Base-by-base conservation (phyloP, 371 early-diverging fungal genomes). In the Apophysomyces elegans region DNA sequence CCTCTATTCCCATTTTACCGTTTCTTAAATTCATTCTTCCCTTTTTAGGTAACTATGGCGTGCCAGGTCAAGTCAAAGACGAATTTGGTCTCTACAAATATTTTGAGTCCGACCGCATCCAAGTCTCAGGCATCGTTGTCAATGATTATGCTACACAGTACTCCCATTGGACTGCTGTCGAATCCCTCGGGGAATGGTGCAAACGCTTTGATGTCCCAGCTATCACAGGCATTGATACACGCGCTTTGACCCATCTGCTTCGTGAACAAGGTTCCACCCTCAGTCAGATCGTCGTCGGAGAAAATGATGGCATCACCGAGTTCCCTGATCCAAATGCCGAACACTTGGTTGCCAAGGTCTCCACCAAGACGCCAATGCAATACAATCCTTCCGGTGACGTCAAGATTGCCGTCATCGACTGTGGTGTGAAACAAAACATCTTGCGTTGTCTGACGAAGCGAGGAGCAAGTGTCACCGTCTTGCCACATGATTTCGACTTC, bases 361-460 rank as follows among this genome's bases (percentile, higher is more conserved):
- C 73, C 43, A 74, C 90, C 58, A 88, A 88, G 68, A 69, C 73
- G 6, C 85, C 89, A 38, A 71, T 86, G n/a, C 83, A 88, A 16
- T 90, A 90, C 77, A 95, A 95, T 76, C 84, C 85, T 2, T 75
- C 83, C 56, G 92, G 91, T 45, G 88, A 90, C 65, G 78, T 92
- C 64, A 85, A 90, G 71, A 85, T 92, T 44, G 93, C 89, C 5
- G 78, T 92, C 12, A 70, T 94, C 66, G 96, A 97, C 79, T 96
- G 93, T 79, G 98, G 98, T 64, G 93, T 89, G 71, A 97, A 97
- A 81, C 85, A 94, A 64, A 96, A 96, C 79, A 96, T 96, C 63
- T 78, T 97, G 59, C 93, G 97, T 39, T 91, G 90, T 63, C 83
- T 96, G 9, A 86, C 85, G 37, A 72, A 81, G 41, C 91, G 91